Evolutionary conservation across 768 basidiomycete species (phyloP).

Genomic region (Trametes cinnabarina): DNA sequence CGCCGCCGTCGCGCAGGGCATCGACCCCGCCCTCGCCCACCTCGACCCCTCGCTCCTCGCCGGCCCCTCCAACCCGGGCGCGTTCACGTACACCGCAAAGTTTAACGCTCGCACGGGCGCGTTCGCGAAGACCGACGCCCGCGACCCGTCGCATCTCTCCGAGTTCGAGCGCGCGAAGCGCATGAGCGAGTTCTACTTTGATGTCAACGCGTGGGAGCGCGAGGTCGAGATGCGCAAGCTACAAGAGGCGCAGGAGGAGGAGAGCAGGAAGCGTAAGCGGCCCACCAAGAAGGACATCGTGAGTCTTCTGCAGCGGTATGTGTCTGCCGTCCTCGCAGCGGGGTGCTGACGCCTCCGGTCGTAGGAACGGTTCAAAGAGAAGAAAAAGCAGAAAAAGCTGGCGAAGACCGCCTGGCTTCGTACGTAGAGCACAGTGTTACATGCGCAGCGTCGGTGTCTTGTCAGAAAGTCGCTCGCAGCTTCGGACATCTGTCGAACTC

Average conservation of each 20-base stretch:
- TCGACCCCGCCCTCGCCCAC: constrained; percentile 77
- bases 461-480: too few relatives aligned
- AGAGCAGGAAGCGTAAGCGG: constrained; percentile 71
- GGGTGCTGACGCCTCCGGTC: constrained; percentile 17
- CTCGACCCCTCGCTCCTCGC: constrained; percentile 70
- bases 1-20: constrained; percentile 74
- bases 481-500: too few relatives aligned
- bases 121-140: constrained; percentile 62
- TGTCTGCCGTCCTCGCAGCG: neutral
- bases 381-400: constrained; percentile 78
- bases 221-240: constrained; percentile 53
- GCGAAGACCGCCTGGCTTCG: constrained; percentile 88
- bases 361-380: constrained; percentile 81
- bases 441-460: too few relatives aligned
- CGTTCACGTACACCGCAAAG: constrained; percentile 55
- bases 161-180: constrained; percentile 80
- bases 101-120: constrained; percentile 83
- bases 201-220: constrained; percentile 75
- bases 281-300: constrained; percentile 85
- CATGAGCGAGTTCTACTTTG: constrained; percentile 89
- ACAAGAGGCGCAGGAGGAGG: constrained; percentile 45
- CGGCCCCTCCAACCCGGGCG: constrained; percentile 31
- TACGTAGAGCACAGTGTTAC: too few relatives aligned
- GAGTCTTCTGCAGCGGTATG: constrained; percentile 29
- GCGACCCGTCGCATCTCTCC: constrained; percentile 73